These are phyloP conservation scores for Trichoderma lentiforme DNA, from an alignment of 2,329 filamentous ascomycete species.

Conservation along the genomic window DNA sequence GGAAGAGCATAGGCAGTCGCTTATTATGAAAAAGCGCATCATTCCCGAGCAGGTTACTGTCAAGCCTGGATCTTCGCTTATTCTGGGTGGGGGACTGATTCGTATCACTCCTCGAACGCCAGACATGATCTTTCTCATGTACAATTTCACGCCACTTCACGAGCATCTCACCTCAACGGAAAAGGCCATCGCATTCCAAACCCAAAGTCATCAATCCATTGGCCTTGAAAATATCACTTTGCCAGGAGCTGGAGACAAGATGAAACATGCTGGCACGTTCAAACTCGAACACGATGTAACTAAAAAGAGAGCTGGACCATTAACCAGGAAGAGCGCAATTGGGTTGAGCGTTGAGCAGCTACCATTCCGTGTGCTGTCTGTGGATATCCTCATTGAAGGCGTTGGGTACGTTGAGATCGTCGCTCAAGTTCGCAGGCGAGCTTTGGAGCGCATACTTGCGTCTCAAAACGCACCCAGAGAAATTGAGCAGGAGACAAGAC, in stretches of 20 bases:
- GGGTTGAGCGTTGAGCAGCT: slow-evolving; percentile 64
- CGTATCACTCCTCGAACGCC: slow-evolving; percentile 72
- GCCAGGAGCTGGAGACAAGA: slow-evolving; percentile 54
- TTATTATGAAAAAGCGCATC: slow-evolving; percentile 77
- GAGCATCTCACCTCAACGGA: slow-evolving; percentile 74
- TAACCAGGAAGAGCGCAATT: slow-evolving; percentile 61
- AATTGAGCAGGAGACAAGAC: slow-evolving; percentile 17
- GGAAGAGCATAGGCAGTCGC: slow-evolving; percentile 59
- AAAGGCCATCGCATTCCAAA: slow-evolving; percentile 74
- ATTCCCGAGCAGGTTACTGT: slow-evolving; percentile 70
- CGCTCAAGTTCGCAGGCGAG: slow-evolving; percentile 69
- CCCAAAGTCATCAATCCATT: slow-evolving; percentile 54
- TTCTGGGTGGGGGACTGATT: slow-evolving; percentile 77
- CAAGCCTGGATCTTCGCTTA: slow-evolving; percentile 72
- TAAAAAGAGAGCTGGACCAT: slow-evolving; percentile 67
- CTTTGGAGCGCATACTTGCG: slow-evolving; percentile 29
- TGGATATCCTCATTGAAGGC: slow-evolving; percentile 87
- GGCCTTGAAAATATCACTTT: slow-evolving; percentile 62
- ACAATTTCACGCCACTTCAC: slow-evolving; percentile 77
- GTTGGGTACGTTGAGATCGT: slow-evolving; percentile 90
- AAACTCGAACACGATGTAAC: slow-evolving; percentile 80
- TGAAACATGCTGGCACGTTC: slow-evolving; percentile 71
- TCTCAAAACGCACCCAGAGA: slow-evolving; percentile 19
- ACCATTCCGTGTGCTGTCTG: slow-evolving; percentile 74
- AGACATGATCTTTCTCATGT: slow-evolving; percentile 68